Evolutionary conservation across 768 basidiomycete genomes (phyloP).

Genomic region (Podaxis sp.): DNA sequence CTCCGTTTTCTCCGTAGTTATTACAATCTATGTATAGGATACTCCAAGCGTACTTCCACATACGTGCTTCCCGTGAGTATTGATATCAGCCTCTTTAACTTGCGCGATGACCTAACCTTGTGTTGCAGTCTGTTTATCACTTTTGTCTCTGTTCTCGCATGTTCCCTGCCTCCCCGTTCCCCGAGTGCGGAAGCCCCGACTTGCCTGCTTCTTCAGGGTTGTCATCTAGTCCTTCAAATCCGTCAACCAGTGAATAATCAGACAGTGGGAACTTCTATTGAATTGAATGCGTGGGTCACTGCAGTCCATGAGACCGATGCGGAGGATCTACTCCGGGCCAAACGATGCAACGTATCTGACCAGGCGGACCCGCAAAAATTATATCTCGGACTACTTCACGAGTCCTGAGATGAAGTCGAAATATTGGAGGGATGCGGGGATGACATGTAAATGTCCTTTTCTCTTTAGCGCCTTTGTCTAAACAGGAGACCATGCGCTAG

Average conservation of each 20-base stretch:
- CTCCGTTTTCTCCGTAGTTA: background rate
- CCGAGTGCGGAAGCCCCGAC: background rate
- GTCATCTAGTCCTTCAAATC: background rate
- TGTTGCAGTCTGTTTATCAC: background rate
- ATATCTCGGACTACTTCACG: no score
- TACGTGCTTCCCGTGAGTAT: background rate
- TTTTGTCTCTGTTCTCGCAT: background rate
- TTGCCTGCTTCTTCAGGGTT: background rate
- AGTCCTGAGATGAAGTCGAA: no score
- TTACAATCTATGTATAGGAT: background rate
- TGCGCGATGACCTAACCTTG: background rate
- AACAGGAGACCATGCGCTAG: no score
- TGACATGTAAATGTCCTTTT: no score
- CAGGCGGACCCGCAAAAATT: background rate
- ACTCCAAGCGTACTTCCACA: background rate
- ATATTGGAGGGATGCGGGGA: no score
- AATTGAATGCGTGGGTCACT: background rate
- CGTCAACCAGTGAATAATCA: background rate
- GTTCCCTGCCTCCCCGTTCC: background rate
- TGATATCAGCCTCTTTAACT: background rate
- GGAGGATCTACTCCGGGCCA: background rate
- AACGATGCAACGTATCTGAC: background rate
- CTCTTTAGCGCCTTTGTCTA: no score
- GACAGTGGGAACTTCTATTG: background rate
- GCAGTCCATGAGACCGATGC: background rate